Percentiles rank a stretch among this genome's conserved stretches.
Evolutionary conservation across 805 yeast species (phyloP).

Genomic region (Ogataea sp.): DNA sequence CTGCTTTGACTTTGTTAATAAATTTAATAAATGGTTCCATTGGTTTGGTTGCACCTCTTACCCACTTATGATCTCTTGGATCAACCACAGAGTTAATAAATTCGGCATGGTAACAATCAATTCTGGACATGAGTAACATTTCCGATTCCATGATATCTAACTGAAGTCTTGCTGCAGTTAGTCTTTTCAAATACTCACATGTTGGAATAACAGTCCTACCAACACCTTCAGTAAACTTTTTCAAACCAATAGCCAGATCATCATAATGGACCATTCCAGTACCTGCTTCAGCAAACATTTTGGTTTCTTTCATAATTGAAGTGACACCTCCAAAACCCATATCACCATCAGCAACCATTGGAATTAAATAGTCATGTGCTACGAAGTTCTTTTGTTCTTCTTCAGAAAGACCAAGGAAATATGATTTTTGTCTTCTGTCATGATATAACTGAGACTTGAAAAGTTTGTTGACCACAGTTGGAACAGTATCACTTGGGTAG

Average conservation of each 20-base stretch:
- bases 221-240: slow-evolving; percentile 56
- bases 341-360: slow-evolving; percentile 61
- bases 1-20: slow-evolving; percentile 32
- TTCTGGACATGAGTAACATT: slow-evolving; percentile 51
- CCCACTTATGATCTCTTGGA: slow-evolving; percentile 48
- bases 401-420: slow-evolving; percentile 4
- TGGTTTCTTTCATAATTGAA: slow-evolving; percentile 57
- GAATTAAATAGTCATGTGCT: slow-evolving; percentile 43
- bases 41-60: slow-evolving; percentile 37
- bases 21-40: slow-evolving; percentile 37
- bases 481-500: slow-evolving; percentile 62
- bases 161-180: slow-evolving; percentile 51
- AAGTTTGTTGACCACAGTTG: slow-evolving; percentile 54
- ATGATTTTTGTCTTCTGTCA: slow-evolving; percentile 31
- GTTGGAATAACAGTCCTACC: slow-evolving; percentile 59
- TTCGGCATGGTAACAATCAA: slow-evolving; percentile 50
- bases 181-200: slow-evolving; percentile 43
- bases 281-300: slow-evolving; percentile 57
- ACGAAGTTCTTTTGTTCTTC: slow-evolving; percentile 14
- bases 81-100: slow-evolving; percentile 45
- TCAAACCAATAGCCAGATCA: slow-evolving; percentile 59
- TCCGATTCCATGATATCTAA: slow-evolving; percentile 58
- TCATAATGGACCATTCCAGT: slow-evolving; percentile 62
- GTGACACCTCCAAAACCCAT: slow-evolving; percentile 61
- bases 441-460: slow-evolving; percentile 53